A percentile compares a stretch with the other conserved stretches of the same genome.
These are phyloP conservation scores for Vanilla planifolia DNA, from an alignment of 106 monocot species.

Conservation along the genomic window DNA sequence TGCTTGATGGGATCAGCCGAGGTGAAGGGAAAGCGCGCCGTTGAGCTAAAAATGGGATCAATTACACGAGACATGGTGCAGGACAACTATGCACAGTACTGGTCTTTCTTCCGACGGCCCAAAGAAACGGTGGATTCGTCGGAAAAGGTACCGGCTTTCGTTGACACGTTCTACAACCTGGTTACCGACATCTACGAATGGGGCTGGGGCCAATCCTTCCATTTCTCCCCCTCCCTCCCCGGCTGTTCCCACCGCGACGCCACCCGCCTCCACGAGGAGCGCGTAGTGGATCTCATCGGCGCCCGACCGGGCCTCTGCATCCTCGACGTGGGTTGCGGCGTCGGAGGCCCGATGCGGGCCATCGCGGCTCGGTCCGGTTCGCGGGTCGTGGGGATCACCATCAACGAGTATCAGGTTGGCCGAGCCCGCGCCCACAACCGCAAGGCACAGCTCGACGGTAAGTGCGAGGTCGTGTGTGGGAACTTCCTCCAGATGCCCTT, in stretches of 20 bases:
- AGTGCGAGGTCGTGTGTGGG: slow-evolving; percentile 32
- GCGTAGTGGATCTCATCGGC: slow-evolving; percentile 49
- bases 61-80: slow-evolving; percentile 52
- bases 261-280: slow-evolving; percentile 72
- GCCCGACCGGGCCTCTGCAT: slow-evolving; percentile 28
- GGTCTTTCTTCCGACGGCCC: slow-evolving; percentile 78
- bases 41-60: slow-evolving; percentile 58
- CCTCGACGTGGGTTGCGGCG: slow-evolving; percentile 77
- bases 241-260: slow-evolving; percentile 55
- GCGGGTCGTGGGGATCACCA: slow-evolving; percentile 68
- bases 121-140: slow-evolving; percentile 34
- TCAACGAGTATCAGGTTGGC: slow-evolving; percentile 79
- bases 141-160: slow-evolving; percentile 49
- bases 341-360: slow-evolving; percentile 89
- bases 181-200: slow-evolving; percentile 83
- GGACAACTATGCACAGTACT: slow-evolving; percentile 67
- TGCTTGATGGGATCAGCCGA: slow-evolving; percentile 78
- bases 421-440: slow-evolving; percentile 38
- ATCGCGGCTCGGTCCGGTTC: slow-evolving; percentile 58
- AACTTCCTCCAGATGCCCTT: slow-evolving; percentile 37
- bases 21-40: slow-evolving; percentile 65
- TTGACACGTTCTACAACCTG: slow-evolving; percentile 86
- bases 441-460: slow-evolving; percentile 20
- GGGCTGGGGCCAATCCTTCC: slow-evolving; percentile 92
- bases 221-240: slow-evolving; percentile 69